A percentile compares a stretch with the other conserved stretches of the same genome.
Conservation (phyloP, 2,329 filamentous ascomycete species). For the Trichoderma sp. region DNA sequence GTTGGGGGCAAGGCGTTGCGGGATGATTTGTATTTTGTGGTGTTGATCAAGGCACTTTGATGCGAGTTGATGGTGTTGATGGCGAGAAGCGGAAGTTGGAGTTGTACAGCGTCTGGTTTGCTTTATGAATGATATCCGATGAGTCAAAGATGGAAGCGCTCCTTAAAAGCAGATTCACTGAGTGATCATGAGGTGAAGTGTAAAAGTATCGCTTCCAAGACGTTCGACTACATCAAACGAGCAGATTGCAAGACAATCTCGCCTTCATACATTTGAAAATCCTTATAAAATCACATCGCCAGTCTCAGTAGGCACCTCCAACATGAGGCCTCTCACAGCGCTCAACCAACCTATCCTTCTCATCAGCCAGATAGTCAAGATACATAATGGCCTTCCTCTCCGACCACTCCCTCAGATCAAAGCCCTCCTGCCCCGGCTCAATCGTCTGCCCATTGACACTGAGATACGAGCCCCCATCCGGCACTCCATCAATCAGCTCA, state of each 20-base stretch:
- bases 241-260: too few relatives aligned
- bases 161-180: too few relatives aligned
- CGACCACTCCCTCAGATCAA: constrained; percentile 43
- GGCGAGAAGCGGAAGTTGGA: neutral
- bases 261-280: neutral
- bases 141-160: neutral
- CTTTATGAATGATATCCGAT: neutral
- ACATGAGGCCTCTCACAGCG: constrained; percentile 29
- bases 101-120: neutral
- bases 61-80: too few relatives aligned
- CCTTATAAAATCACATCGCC: neutral
- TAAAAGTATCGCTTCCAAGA: too few relatives aligned
- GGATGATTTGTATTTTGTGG: constrained; percentile 49
- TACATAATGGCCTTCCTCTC: constrained; percentile 42
- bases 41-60: constrained; percentile 46
- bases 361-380: constrained; percentile 30
- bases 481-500: constrained; percentile 26
- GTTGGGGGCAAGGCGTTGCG: constrained; percentile 42
- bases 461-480: constrained; percentile 38
- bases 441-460: constrained; percentile 45
- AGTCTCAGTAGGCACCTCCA: constrained; percentile 31
- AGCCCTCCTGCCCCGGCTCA: constrained; percentile 43
- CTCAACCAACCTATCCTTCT: constrained; percentile 10
- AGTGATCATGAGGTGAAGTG: too few relatives aligned
- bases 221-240: too few relatives aligned